phyloP scores from a whole-genome alignment of 768 basidiomycete species.

The Phylloporus scabripes region DNA sequence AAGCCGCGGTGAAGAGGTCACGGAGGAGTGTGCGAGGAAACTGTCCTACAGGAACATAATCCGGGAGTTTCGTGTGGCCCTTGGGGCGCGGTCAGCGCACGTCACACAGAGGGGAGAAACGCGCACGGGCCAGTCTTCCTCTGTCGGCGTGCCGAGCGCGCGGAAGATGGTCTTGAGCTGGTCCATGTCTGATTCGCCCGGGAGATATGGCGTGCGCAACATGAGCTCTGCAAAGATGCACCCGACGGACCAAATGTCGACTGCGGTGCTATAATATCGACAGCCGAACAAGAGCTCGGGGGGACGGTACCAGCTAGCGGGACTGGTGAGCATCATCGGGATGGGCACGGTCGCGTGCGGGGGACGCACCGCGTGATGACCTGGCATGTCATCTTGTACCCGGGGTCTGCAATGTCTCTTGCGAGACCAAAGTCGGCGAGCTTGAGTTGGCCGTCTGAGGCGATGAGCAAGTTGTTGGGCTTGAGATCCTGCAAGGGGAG shows the following conservation, averaged over 20 bases:
- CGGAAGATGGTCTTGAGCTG: constrained; percentile 93
- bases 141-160: constrained; percentile 92
- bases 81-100: constrained; percentile 25
- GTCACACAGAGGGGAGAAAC: not conserved
- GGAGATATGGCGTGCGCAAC: constrained; percentile 91
- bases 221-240: constrained; percentile 98
- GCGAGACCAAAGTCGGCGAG: constrained; percentile 99
- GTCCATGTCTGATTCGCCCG: constrained; percentile 95
- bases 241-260: constrained; percentile 96
- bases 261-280: constrained; percentile 84
- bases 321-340: constrained; percentile 2
- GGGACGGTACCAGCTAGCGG: constrained; percentile 93
- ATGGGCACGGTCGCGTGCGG: too few species aligned
- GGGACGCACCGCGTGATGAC: constrained; percentile 85
- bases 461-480: constrained; percentile 95
- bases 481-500: constrained; percentile 76
- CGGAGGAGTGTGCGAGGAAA: constrained; percentile 80
- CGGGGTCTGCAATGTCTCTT: constrained; percentile 91
- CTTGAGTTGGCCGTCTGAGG: constrained; percentile 87
- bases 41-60: constrained; percentile 82
- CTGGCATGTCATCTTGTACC: constrained; percentile 95
- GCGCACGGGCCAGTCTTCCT: constrained; percentile 94
- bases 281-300: constrained; percentile 92
- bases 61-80: constrained; percentile 89
- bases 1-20: constrained; percentile 88